Evolutionary conservation across 306 rosid genomes (phyloP).

Genomic region (Casuarina equisetifolia): DNA sequence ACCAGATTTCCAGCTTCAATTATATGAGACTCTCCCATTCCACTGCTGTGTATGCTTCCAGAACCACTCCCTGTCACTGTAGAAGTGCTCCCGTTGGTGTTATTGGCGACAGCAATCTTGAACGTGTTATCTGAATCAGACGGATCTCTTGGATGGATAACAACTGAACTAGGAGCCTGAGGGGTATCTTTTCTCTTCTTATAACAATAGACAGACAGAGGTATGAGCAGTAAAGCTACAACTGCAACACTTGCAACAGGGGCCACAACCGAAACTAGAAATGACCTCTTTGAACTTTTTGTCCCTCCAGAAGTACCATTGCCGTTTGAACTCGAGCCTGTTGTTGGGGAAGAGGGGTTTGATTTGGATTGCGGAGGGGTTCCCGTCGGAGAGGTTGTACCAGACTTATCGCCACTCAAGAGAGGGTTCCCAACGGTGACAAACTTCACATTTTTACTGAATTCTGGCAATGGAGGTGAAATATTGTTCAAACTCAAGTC

Average conservation of each 20-base stretch:
- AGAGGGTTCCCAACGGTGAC: conserved; percentile 41
- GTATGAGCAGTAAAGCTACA: conserved; percentile 71
- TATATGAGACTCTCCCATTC: conserved; percentile 66
- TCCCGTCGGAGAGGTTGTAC: conserved; percentile 1
- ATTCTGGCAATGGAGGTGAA: conserved; percentile 77
- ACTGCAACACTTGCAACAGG: conserved; percentile 71
- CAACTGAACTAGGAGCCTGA: conserved; percentile 63
- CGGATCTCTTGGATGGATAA: conserved; percentile 87
- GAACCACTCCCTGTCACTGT: conserved; percentile 59
- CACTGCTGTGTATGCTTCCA: conserved; percentile 67
- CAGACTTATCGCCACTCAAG: conserved; percentile 27
- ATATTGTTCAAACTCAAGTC: conserved; percentile 77
- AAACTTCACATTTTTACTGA: conserved; percentile 49
- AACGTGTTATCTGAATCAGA: conserved; percentile 65
- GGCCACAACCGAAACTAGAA: conserved; percentile 44
- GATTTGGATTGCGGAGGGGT: conserved; percentile 21
- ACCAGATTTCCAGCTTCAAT: conserved; percentile 88
- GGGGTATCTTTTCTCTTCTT: conserved; percentile 50
- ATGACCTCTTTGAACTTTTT: conserved; percentile 31
- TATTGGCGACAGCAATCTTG: conserved; percentile 67
- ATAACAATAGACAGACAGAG: conserved; percentile 57
- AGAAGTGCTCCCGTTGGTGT: conserved; percentile 57
- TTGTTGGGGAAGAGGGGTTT: conserved; percentile 13
- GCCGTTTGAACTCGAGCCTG: conserved; percentile 19
- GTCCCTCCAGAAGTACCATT: conserved; percentile 9